phyloP scores from a whole-genome alignment of 1,284 basidiomycete genomes.

The Caloboletus firmus region DNA sequence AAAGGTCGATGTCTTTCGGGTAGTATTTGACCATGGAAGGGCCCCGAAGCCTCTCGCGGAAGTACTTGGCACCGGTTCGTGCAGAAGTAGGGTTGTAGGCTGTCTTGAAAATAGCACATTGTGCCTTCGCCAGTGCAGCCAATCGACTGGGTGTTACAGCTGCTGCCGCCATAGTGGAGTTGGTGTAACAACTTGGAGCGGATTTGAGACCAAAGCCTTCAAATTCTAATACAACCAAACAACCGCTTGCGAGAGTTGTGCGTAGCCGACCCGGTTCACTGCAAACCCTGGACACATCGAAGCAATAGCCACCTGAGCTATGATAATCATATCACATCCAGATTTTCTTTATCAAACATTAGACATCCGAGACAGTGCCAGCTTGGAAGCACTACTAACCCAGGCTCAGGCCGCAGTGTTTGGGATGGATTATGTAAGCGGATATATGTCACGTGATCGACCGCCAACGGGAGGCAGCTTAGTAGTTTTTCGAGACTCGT shows the following conservation, averaged over 20 bases:
- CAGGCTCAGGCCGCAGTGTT: no score
- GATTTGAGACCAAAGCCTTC: background rate
- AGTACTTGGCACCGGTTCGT: slow-evolving; percentile 84
- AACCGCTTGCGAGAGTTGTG: background rate
- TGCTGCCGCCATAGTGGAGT: slow-evolving; percentile 28
- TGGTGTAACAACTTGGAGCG: background rate
- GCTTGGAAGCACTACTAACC: no score
- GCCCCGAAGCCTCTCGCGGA: slow-evolving; percentile 71
- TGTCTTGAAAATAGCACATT: slow-evolving; percentile 78
- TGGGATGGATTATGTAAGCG: no score
- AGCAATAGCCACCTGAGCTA: no score
- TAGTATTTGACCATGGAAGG: slow-evolving; percentile 81
- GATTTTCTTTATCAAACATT: no score
- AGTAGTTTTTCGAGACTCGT: no score
- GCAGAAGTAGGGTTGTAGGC: slow-evolving; percentile 76
- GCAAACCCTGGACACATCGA: no score
- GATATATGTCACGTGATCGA: no score
- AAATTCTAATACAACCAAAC: slow-evolving; percentile 22
- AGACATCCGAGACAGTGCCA: no score
- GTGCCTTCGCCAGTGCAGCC: slow-evolving; percentile 54
- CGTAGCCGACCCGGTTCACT: no score
- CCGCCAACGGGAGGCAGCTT: no score
- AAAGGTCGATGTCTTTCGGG: slow-evolving; percentile 54
- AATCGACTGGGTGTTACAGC: slow-evolving; percentile 46
- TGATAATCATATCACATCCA: no score